phyloP scores from a whole-genome alignment of 306 rosid species.

The Inga leiocalycina region DNA sequence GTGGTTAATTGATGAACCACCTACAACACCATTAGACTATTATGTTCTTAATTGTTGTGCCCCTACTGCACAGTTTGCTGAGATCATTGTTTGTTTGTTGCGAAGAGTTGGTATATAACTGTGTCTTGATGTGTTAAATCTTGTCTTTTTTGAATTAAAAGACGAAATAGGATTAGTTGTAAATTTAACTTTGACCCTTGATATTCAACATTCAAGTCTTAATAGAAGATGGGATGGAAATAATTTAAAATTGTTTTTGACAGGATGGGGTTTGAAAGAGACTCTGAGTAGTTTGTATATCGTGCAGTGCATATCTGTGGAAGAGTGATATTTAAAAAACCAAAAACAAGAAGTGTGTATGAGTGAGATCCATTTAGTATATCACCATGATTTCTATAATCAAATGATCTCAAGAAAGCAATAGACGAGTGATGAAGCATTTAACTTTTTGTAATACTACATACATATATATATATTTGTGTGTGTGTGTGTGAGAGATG shows the following conservation, averaged over 20 bases:
- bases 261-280: neutral
- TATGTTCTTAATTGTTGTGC: too few species aligned
- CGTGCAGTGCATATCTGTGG: neutral
- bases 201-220: too few species aligned
- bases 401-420: neutral
- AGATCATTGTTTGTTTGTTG: neutral
- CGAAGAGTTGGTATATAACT: neutral
- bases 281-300: neutral
- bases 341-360: neutral
- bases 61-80: too few species aligned
- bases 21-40: neutral
- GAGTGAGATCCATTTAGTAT: neutral
- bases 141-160: too few species aligned
- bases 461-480: too few species aligned
- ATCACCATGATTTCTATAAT: too few species aligned
- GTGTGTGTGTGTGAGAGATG: neutral
- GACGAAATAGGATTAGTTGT: neutral
- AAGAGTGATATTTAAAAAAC: neutral
- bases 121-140: neutral
- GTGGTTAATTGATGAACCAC: neutral
- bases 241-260: too few species aligned
- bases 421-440: neutral
- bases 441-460: too few species aligned
- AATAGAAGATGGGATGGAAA: neutral
- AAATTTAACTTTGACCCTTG: neutral